phyloP scores from a whole-genome alignment of 2,329 filamentous ascomycete species.

The Periconia macrospinosa region DNA sequence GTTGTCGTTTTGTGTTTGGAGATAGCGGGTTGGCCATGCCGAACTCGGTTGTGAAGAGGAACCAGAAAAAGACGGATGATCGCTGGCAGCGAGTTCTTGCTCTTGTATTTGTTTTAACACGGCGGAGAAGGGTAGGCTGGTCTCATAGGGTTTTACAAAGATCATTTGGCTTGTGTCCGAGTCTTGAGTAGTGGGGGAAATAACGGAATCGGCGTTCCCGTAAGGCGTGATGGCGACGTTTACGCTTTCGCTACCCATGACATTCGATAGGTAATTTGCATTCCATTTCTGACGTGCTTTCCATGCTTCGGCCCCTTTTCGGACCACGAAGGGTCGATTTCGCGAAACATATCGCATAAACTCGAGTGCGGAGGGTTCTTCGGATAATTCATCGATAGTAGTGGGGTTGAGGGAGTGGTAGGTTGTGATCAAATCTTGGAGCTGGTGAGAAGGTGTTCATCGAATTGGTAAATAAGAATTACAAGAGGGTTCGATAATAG shows the following conservation, averaged over 20 bases:
- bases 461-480: background rate
- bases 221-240: slow-evolving; percentile 78
- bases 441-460: background rate
- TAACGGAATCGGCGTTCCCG: slow-evolving; percentile 64
- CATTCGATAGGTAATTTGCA: slow-evolving; percentile 58
- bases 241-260: slow-evolving; percentile 61
- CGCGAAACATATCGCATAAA: slow-evolving; percentile 76
- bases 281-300: slow-evolving; percentile 66
- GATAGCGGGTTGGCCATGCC: slow-evolving; percentile 53
- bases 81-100: slow-evolving; percentile 50
- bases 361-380: slow-evolving; percentile 72
- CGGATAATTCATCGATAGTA: slow-evolving; percentile 61
- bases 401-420: slow-evolving; percentile 73
- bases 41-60: background rate
- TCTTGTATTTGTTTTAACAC: slow-evolving; percentile 65
- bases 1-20: slow-evolving; percentile 84
- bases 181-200: slow-evolving; percentile 56
- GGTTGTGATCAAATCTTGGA: slow-evolving; percentile 59
- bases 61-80: background rate
- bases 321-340: slow-evolving; percentile 75
- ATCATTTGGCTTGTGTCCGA: slow-evolving; percentile 14
- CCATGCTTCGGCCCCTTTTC: slow-evolving; percentile 65
- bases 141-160: slow-evolving; percentile 75
- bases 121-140: slow-evolving; percentile 61
- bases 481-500: background rate